Evolutionary conservation across 2,329 filamentous ascomycete species (phyloP).

Genomic region (Metarhizium humberi): DNA sequence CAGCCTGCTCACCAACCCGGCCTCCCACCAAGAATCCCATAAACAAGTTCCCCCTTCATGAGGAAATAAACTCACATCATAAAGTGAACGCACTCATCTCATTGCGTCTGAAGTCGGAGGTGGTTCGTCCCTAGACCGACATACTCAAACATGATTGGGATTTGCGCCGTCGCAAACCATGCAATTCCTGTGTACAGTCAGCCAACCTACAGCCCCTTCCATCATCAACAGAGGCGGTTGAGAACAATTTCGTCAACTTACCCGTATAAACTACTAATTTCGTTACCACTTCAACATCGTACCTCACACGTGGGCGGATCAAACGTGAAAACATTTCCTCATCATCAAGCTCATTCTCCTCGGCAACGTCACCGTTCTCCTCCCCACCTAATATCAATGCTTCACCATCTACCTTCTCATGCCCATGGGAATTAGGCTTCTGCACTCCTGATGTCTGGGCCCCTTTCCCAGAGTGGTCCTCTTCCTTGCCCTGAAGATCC

Average conservation of each 20-base stretch:
- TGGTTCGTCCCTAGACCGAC: slow-evolving; percentile 40
- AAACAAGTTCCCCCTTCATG: neutral
- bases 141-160: slow-evolving; percentile 62
- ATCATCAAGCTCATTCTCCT: slow-evolving; percentile 50
- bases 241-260: slow-evolving; percentile 30
- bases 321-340: slow-evolving; percentile 76
- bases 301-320: slow-evolving; percentile 79
- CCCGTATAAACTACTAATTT: slow-evolving; percentile 93
- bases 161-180: slow-evolving; percentile 69
- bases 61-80: neutral
- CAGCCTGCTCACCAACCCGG: too few relatives aligned
- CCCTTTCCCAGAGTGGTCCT: slow-evolving; percentile 27
- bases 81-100: neutral
- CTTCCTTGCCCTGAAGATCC: slow-evolving; percentile 30
- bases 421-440: slow-evolving; percentile 46
- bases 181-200: slow-evolving; percentile 54
- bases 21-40: neutral
- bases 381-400: slow-evolving; percentile 26
- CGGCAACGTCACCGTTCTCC: slow-evolving; percentile 8
- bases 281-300: slow-evolving; percentile 97
- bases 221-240: neutral
- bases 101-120: slow-evolving; percentile 16
- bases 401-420: slow-evolving; percentile 66
- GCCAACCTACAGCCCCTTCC: neutral
- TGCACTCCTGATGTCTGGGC: slow-evolving; percentile 36